phyloP scores from a whole-genome alignment of 208 protist genomes.

The Acanthamoeba triangularis region DNA sequence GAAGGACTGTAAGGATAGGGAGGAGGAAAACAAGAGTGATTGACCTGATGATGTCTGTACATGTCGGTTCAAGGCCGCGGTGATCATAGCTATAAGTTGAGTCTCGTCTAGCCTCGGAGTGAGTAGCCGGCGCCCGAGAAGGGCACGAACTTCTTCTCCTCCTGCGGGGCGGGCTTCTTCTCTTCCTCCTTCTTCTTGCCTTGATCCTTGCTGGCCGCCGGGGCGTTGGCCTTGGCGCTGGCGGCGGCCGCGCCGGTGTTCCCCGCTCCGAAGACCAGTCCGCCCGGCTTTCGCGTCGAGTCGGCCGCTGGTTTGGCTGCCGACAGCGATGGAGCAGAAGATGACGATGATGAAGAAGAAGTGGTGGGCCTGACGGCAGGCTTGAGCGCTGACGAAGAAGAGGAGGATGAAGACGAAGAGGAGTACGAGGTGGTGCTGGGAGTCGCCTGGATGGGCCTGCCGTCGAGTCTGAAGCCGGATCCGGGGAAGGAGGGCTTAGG shows the following conservation, averaged over 20 bases:
- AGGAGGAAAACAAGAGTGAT: neutral
- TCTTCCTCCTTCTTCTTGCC: slow-evolving; percentile 32
- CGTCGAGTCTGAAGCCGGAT: slow-evolving; percentile 26
- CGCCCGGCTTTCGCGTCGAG: neutral
- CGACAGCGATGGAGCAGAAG: neutral
- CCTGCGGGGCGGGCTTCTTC: neutral
- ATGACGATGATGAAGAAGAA: slow-evolving; percentile 32
- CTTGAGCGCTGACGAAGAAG: slow-evolving; percentile 1
- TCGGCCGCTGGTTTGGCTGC: neutral
- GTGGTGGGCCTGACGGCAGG: neutral
- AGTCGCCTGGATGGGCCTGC: neutral
- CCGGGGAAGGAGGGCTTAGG: neutral
- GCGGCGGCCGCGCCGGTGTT: neutral
- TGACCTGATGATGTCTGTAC: slow-evolving; percentile 3
- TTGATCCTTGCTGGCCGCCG: neutral
- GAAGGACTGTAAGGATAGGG: neutral
- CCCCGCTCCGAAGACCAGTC: neutral
- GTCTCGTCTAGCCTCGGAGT: slow-evolving; percentile 29
- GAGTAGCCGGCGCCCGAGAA: slow-evolving; percentile 59
- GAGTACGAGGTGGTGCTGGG: neutral
- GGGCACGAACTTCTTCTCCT: slow-evolving; percentile 59
- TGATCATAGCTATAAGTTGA: neutral
- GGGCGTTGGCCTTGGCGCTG: neutral
- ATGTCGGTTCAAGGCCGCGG: neutral
- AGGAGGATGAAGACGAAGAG: slow-evolving; percentile 14